Percentiles rank a stretch among this genome's conserved stretches.
Conservation (phyloP, 2,329 filamentous ascomycete genomes). For the Cytospora piceicola region DNA sequence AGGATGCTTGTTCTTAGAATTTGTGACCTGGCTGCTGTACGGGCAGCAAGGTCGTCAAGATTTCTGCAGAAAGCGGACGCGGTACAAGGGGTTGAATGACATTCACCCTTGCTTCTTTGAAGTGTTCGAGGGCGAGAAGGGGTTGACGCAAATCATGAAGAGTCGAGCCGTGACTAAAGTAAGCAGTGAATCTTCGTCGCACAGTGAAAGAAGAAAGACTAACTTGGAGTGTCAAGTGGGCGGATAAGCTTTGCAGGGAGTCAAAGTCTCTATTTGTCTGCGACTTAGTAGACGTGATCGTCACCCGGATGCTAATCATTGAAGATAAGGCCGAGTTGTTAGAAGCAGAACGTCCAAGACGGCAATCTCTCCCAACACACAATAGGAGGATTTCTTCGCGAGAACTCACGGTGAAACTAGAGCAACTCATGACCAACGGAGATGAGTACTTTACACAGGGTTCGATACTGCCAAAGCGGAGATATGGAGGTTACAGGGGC, state of each 20-base stretch:
- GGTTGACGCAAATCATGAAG: not conserved
- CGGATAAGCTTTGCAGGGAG: conserved; percentile 1
- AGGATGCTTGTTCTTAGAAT: conserved; percentile 26
- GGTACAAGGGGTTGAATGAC: not conserved
- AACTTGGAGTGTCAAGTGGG: not conserved
- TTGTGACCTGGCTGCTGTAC: conserved; percentile 22
- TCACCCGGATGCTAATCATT: conserved; percentile 8
- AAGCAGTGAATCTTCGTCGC: not conserved
- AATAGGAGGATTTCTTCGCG: not conserved
- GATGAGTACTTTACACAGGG: not conserved
- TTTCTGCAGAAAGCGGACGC: conserved; percentile 4
- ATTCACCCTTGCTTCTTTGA: not conserved
- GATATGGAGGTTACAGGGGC: not conserved
- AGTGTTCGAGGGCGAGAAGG: not conserved
- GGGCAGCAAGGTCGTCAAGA: conserved; percentile 15
- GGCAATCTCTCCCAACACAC: too few relatives aligned
- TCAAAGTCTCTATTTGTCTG: conserved; percentile 2
- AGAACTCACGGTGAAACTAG: not conserved
- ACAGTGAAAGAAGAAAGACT: too few relatives aligned
- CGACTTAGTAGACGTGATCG: conserved; percentile 5
- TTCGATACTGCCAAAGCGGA: too few relatives aligned
- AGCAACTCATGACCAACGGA: not conserved
- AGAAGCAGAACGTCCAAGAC: not conserved
- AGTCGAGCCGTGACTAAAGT: not conserved
- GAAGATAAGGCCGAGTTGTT: not conserved